Evolutionary conservation across 2,329 filamentous ascomycete species (phyloP).

Genomic region (Elsinoe batatas): DNA sequence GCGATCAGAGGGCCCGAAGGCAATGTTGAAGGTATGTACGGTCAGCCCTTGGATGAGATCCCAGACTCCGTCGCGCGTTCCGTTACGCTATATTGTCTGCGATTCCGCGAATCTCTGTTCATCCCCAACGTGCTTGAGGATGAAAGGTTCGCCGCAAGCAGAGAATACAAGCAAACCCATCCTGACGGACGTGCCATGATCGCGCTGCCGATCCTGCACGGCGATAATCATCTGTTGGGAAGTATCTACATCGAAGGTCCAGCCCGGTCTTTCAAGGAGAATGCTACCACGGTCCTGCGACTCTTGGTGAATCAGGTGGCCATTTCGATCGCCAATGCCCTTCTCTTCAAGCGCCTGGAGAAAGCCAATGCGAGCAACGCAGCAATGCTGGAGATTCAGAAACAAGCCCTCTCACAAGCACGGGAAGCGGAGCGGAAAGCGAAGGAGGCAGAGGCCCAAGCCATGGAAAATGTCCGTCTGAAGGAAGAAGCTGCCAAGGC

Average conservation of each 20-base stretch:
- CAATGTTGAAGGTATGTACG: slow-evolving; percentile 33
- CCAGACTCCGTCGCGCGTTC: slow-evolving; percentile 65
- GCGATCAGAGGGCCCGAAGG: slow-evolving; percentile 66
- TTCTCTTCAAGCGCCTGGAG: slow-evolving; percentile 59
- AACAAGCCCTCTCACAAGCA: slow-evolving; percentile 61
- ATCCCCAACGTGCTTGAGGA: slow-evolving; percentile 63
- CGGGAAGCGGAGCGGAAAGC: slow-evolving; percentile 65
- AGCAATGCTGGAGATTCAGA: slow-evolving; percentile 69
- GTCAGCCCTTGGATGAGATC: slow-evolving; percentile 51
- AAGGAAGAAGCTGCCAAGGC: slow-evolving; percentile 76
- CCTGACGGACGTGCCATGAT: slow-evolving; percentile 65
- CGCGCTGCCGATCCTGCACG: slow-evolving; percentile 68
- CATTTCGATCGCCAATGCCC: slow-evolving; percentile 54
- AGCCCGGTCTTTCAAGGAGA: slow-evolving; percentile 66
- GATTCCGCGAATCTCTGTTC: slow-evolving; percentile 67
- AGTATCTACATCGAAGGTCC: slow-evolving; percentile 67
- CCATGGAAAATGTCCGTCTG: slow-evolving; percentile 67
- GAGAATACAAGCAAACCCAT: slow-evolving; percentile 54
- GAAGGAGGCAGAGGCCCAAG: slow-evolving; percentile 65
- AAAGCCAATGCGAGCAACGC: slow-evolving; percentile 69
- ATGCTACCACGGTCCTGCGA: slow-evolving; percentile 45
- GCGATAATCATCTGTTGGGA: slow-evolving; percentile 58
- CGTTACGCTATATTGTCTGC: slow-evolving; percentile 64
- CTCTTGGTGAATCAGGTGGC: slow-evolving; percentile 68
- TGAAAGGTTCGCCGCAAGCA: slow-evolving; percentile 60